These are phyloP conservation scores for Viola pubescens DNA, from an alignment of 441 rosid genomes.

Conservation along the genomic window DNA sequence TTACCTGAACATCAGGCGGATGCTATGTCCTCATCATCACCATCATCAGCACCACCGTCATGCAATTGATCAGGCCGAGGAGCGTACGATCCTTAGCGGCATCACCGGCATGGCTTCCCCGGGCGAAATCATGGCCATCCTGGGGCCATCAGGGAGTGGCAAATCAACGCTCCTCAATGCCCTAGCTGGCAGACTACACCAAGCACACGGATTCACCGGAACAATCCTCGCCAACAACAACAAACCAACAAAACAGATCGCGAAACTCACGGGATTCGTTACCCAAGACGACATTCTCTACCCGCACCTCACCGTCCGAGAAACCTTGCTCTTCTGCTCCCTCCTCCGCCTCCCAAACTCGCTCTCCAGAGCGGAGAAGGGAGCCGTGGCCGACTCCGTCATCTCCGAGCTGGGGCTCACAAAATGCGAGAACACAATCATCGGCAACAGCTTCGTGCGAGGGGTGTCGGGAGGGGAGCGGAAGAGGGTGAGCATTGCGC, in stretches of 20 bases:
- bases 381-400: slow-evolving; percentile 48
- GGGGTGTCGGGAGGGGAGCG: slow-evolving; percentile 92
- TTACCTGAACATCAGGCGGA: slow-evolving; percentile 22
- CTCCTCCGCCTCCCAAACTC: slow-evolving; percentile 60
- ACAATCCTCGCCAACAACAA: slow-evolving; percentile 52
- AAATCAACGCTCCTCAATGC: slow-evolving; percentile 79
- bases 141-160: slow-evolving; percentile 93
- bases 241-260: slow-evolving; percentile 36
- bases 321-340: slow-evolving; percentile 71
- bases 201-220: slow-evolving; percentile 47
- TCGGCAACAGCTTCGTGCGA: slow-evolving; percentile 70
- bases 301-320: slow-evolving; percentile 88
- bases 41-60: neutral
- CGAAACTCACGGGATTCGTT: slow-evolving; percentile 73
- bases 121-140: slow-evolving; percentile 82
- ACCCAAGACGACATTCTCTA: slow-evolving; percentile 86
- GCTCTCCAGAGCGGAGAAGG: slow-evolving; percentile 43
- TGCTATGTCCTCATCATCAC: slow-evolving; percentile 22
- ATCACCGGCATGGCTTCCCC: slow-evolving; percentile 81
- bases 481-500: slow-evolving; percentile 85
- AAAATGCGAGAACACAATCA: slow-evolving; percentile 72
- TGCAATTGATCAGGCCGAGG: slow-evolving; percentile 28
- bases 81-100: slow-evolving; percentile 52
- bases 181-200: slow-evolving; percentile 56
- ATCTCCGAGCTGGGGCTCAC: slow-evolving; percentile 60